A percentile compares a stretch with the other conserved stretches of the same genome.
These are phyloP conservation scores for Linanthus parryae DNA, from an alignment of 148 eudicot species.

Conservation along the genomic window DNA sequence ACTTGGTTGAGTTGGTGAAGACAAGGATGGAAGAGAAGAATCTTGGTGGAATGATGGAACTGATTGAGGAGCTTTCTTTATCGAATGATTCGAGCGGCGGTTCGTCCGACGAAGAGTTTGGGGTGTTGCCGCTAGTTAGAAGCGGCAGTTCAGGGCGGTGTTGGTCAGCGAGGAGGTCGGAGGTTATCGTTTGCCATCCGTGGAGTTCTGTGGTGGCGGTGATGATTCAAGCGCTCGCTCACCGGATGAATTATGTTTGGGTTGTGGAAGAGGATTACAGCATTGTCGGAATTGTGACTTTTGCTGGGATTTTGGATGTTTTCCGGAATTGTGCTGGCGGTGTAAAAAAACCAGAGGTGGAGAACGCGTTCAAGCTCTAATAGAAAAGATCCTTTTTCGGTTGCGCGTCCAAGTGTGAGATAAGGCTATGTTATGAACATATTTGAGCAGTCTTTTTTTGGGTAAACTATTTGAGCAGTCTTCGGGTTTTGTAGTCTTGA, in stretches of 20 bases:
- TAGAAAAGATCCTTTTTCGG: too few relatives aligned
- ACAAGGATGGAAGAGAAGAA: slow-evolving; percentile 46
- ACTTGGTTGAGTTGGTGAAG: slow-evolving; percentile 53
- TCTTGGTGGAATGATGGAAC: slow-evolving; percentile 51
- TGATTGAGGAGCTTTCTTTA: slow-evolving; percentile 41
- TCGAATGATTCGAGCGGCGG: slow-evolving; percentile 37
- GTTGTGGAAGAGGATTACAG: slow-evolving; percentile 60
- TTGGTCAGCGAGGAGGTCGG: slow-evolving; percentile 43
- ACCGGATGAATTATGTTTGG: slow-evolving; percentile 72
- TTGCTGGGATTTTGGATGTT: slow-evolving; percentile 55
- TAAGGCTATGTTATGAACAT: too few relatives aligned
- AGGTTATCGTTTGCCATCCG: slow-evolving; percentile 59
- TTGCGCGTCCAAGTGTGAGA: too few relatives aligned
- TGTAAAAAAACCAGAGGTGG: slow-evolving; percentile 3
- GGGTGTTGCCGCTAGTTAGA: slow-evolving; percentile 22
- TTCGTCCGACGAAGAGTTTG: slow-evolving; percentile 72
- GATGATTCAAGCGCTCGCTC: slow-evolving; percentile 86
- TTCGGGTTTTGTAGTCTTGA: too few relatives aligned
- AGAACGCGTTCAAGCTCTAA: slow-evolving; percentile 10
- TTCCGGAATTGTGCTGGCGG: slow-evolving; percentile 27
- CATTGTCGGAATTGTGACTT: slow-evolving; percentile 66
- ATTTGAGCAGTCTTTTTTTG: too few relatives aligned
- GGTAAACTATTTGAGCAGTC: too few relatives aligned
- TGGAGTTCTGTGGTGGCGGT: slow-evolving; percentile 79
- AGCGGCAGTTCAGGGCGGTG: slow-evolving; percentile 20